Evolutionary conservation across 1,284 basidiomycete genomes (phyloP), one percentile per base, ranked within the genome.

Genomic region (Ceratobasidium sp.): DNA sequence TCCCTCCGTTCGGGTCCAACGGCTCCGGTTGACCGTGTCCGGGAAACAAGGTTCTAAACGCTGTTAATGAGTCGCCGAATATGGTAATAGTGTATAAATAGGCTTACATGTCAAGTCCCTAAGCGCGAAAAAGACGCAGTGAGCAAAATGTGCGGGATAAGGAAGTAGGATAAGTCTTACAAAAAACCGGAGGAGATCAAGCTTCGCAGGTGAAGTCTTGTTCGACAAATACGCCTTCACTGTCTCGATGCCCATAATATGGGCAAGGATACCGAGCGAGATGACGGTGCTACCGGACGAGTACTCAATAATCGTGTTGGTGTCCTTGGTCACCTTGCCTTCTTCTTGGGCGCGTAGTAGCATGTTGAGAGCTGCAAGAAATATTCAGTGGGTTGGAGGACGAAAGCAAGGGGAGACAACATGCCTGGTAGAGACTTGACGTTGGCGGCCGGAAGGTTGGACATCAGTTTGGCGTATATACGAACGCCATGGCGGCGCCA

Each of bases 381-480:
- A 15, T 13, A 4, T 7, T 51, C 23, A 23, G 10, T 33, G 5
- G 1, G 15, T 55, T 1, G 13, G 4, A 20, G 15, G 28, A 9
- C 18, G 23, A 51, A n/a, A 56, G 26, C 23, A 44, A 44, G 33
- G 9, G 9, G 12, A 15, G 12, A 15, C 18, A 15, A 20, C 49
- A 15, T 51, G 60, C 73, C 73, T 12, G 73, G 73, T 6, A 77
- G 42, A 5, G 73, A 53, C 15, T 77, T 77, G 51, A 77, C 73
- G 64, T 77, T 77, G 20, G 60, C 73, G 20, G 73, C 73, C 0
- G 73, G 73, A 4, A 77, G 64, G 0, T 40, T 26, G 2, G 73
- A 66, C 49, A 77, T 64, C 53, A 77, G 64, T 53, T 77, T 77
- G 51, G 73, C 73, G 55, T 77, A 77, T 4, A 77, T 77, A 39